A percentile compares a stretch with the other conserved stretches of the same genome.
Conservation (phyloP, 192 early-diverging fungal species). For the Coemansia sp. region DNA sequence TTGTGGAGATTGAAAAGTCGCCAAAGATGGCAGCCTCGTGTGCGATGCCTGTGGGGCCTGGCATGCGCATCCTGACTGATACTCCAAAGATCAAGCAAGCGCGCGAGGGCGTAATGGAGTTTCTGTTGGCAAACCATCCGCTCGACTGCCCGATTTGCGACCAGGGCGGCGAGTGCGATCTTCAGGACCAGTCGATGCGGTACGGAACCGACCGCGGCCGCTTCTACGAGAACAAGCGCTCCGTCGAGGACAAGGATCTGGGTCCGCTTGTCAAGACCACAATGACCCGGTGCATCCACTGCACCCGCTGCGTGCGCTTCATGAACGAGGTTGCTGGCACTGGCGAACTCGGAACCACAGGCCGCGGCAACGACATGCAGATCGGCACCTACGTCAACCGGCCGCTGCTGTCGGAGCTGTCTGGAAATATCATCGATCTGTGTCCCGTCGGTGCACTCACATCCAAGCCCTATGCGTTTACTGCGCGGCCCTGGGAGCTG, state of each 20-base stretch:
- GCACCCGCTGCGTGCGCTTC: constrained; percentile 98
- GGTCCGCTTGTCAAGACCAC: constrained; percentile 94
- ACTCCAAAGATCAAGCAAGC: constrained; percentile 95
- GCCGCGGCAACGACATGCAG: constrained; percentile 97
- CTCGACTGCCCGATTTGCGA: constrained; percentile 99
- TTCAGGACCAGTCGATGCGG: constrained; percentile 97
- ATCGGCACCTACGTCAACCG: constrained; percentile 95
- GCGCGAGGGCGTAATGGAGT: constrained; percentile 91
- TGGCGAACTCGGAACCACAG: constrained; percentile 90
- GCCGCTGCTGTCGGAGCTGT: constrained; percentile 89
- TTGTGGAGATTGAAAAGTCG: constrained; percentile 95
- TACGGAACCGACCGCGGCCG: constrained; percentile 94
- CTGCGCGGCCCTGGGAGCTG: constrained; percentile 94
- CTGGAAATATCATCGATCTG: constrained; percentile 95
- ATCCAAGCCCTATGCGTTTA: constrained; percentile 94
- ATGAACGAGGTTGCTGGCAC: constrained; percentile 97
- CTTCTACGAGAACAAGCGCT: constrained; percentile 90
- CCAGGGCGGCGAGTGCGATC: constrained; percentile 98
- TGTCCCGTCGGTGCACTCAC: constrained; percentile 98
- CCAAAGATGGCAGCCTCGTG: constrained; percentile 97
- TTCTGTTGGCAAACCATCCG: constrained; percentile 95
- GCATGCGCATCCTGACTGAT: constrained; percentile 96
- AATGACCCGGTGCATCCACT: constrained; percentile 99
- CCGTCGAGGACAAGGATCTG: constrained; percentile 95
- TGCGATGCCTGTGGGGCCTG: constrained; percentile 94